Conservation (phyloP, 495 filamentous ascomycete genomes). For the Talaromyces ruber region DNA sequence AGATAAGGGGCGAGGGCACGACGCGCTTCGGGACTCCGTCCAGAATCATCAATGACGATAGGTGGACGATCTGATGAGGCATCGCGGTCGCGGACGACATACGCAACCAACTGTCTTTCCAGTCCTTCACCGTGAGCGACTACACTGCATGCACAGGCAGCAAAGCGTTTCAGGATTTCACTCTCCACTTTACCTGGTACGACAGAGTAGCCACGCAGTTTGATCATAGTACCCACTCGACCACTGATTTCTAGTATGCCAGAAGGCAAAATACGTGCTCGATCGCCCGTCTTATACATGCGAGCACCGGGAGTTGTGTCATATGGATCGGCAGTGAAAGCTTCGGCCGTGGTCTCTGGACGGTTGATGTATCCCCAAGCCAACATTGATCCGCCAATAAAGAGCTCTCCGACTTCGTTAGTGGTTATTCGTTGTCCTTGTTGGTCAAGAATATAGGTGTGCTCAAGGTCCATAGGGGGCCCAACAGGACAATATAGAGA, state of each 20-base stretch:
- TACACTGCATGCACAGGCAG: constrained; percentile 51
- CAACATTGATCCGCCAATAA: constrained; percentile 69
- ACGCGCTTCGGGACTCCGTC: constrained; percentile 49
- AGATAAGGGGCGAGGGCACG: constrained; percentile 44
- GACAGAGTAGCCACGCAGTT: constrained; percentile 70
- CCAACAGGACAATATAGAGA: constrained; percentile 54
- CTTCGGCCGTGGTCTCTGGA: constrained; percentile 61
- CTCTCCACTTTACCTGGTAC: constrained; percentile 74
- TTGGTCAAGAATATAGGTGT: constrained; percentile 55
- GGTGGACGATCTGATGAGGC: constrained; percentile 38
- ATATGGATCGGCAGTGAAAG: constrained; percentile 59
- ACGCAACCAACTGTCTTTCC: constrained; percentile 57
- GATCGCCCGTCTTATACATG: constrained; percentile 82
- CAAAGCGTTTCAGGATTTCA: constrained; percentile 50
- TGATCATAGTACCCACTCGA: constrained; percentile 69
- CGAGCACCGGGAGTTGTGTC: constrained; percentile 37
- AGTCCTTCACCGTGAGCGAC: constrained; percentile 56
- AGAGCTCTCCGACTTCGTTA: constrained; percentile 72
- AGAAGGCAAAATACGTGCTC: constrained; percentile 56
- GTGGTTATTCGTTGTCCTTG: constrained; percentile 44
- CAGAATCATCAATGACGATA: constrained; percentile 49
- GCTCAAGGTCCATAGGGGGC: constrained; percentile 45
- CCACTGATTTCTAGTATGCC: constrained; percentile 77
- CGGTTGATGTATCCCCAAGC: constrained; percentile 79
- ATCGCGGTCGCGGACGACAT: constrained; percentile 52